Conservation (phyloP, 306 rosid genomes). For the Abrus precatorius region DNA sequence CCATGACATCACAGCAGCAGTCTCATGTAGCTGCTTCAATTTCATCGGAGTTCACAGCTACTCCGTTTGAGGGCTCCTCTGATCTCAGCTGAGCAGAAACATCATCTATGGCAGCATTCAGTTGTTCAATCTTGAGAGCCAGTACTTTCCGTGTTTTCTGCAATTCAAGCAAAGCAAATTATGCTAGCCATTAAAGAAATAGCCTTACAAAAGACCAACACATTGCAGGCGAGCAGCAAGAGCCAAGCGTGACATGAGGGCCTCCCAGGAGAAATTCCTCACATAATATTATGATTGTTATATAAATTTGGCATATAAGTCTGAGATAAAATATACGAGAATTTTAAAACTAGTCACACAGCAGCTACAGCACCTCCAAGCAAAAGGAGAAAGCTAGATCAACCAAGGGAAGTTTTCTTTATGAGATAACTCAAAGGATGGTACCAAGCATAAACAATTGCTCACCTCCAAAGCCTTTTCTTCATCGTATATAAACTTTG, state of each 20-base stretch:
- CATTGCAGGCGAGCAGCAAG: not conserved
- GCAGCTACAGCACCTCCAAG: constrained; percentile 7
- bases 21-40: constrained; percentile 76
- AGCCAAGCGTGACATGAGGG: constrained; percentile 2
- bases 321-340: constrained; percentile 8
- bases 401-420: constrained; percentile 21
- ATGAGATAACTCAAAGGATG: constrained; percentile 36
- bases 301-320: constrained; percentile 26
- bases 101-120: constrained; percentile 92
- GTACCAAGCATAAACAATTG: constrained; percentile 45
- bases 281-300: constrained; percentile 23
- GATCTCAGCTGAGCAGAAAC: constrained; percentile 84
- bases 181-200: constrained; percentile 31
- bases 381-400: constrained; percentile 31
- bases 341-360: not conserved
- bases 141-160: constrained; percentile 88
- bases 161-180: constrained; percentile 37
- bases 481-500: constrained; percentile 95
- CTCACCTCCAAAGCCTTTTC: constrained; percentile 96
- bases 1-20: constrained; percentile 39
- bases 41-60: constrained; percentile 75
- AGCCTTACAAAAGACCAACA: constrained; percentile 8
- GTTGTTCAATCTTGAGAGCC: constrained; percentile 86
- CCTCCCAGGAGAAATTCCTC: constrained; percentile 31
- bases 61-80: constrained; percentile 72